Conservation (phyloP, 345 rosid genomes). For the Iberis pinnata region DNA sequence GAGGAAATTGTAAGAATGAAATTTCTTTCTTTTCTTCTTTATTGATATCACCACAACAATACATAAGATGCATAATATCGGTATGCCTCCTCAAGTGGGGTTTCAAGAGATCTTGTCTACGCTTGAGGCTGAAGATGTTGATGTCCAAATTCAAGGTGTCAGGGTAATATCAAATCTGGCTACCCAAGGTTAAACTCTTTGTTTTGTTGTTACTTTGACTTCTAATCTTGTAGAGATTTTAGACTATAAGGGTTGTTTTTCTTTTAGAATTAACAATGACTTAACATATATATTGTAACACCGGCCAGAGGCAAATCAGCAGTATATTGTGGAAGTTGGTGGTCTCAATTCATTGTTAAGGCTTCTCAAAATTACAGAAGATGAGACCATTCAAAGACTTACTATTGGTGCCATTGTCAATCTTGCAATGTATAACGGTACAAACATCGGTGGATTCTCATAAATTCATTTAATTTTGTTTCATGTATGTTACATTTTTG, state of each 20-base stretch:
- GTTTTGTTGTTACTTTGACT: constrained; percentile 15
- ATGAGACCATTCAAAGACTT: constrained; percentile 90
- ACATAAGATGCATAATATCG: neutral
- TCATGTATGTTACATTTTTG: too few species aligned
- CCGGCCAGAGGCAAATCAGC: constrained; percentile 92
- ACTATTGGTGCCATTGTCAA: constrained; percentile 99
- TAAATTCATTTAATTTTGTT: too few species aligned
- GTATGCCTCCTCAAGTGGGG: constrained; percentile 51
- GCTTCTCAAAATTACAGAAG: constrained; percentile 77
- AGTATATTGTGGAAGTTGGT: constrained; percentile 97
- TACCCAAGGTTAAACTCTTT: constrained; percentile 98
- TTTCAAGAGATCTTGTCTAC: constrained; percentile 86
- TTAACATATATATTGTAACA: too few species aligned
- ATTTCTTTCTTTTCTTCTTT: too few species aligned
- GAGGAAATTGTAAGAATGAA: too few species aligned
- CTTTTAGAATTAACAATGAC: too few species aligned
- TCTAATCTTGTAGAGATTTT: too few species aligned
- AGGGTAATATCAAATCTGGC: constrained; percentile 98
- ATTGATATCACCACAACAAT: too few species aligned
- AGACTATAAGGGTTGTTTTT: too few species aligned
- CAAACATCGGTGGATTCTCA: neutral
- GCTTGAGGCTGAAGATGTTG: constrained; percentile 95
- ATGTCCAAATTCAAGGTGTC: constrained; percentile 91
- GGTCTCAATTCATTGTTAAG: constrained; percentile 74
- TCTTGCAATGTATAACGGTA: constrained; percentile 99